Conservation (phyloP, 2,329 filamentous ascomycete genomes). For the Huntiella savannae region DNA sequence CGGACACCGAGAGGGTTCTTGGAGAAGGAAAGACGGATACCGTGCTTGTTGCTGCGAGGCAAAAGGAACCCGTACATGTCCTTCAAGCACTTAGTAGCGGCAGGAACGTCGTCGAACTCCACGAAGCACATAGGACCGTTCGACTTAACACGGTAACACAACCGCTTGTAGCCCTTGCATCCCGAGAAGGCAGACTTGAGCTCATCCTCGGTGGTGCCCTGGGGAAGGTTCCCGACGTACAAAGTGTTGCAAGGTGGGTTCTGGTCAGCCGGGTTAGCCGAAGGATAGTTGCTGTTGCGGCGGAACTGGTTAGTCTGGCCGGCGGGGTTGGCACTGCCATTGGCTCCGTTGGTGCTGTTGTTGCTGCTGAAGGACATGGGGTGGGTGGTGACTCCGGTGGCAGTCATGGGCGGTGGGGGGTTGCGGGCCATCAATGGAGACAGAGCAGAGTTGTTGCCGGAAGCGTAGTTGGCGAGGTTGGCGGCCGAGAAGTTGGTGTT, state of each 20-base stretch:
- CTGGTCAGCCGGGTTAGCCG: conserved; percentile 84
- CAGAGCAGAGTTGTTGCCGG: conserved; percentile 5
- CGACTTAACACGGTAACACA: conserved; percentile 86
- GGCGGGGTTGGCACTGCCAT: neutral
- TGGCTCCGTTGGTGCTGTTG: neutral
- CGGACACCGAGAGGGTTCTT: conserved; percentile 93
- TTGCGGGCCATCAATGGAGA: conserved; percentile 22
- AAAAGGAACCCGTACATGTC: conserved; percentile 75
- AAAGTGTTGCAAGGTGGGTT: conserved; percentile 96
- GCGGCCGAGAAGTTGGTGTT: conserved; percentile 8
- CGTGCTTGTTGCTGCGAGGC: conserved; percentile 84
- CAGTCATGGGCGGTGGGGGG: conserved; percentile 27
- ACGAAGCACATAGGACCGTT: conserved; percentile 98
- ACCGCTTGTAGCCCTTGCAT: conserved; percentile 82
- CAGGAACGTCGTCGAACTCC: conserved; percentile 85
- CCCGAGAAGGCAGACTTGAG: conserved; percentile 85
- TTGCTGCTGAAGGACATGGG: conserved; percentile 22
- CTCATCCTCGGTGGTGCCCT: conserved; percentile 87
- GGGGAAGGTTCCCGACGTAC: conserved; percentile 90
- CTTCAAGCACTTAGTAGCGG: conserved; percentile 75
- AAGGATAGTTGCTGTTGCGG: conserved; percentile 42
- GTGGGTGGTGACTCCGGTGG: conserved; percentile 33
- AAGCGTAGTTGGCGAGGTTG: conserved; percentile 1
- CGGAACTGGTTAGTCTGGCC: conserved; percentile 5
- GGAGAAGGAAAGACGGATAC: conserved; percentile 88